Base-by-base conservation (phyloP, 1,284 basidiomycete genomes). In the Trichosporon ovoides region DNA sequence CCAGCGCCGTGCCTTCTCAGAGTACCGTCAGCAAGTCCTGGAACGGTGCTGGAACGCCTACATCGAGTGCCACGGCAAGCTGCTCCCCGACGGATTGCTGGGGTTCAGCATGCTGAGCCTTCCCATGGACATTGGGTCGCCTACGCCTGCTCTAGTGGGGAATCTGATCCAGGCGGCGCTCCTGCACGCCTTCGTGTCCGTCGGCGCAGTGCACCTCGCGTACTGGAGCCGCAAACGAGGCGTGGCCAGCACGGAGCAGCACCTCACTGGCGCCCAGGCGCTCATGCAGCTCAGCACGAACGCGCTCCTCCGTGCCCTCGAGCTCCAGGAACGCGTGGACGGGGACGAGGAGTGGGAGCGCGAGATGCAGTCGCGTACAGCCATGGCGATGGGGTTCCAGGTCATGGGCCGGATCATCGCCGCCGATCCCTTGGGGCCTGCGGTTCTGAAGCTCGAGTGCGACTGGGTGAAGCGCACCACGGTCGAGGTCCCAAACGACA, bases 31-130 rank as follows among this genome's bases (percentile, higher is more conserved):
- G n/a, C 35, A 38, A 2, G 51, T 60, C 16, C 55, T 60, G 18
- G 55, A 52, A 11, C 38, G 52, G 33, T 60, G 59, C n/a, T 60
- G 59, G 59, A 52, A 56, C 37, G 55, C 52, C 7, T 60, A 56
- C 24, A 53, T 60, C 37, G 46, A 38, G 33, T 56, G 50, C 52
- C 55, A 60, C 31, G 59, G 55, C 34, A 56, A 54, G 38, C 52
- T 60, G 2, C 38, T 50, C 7, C 56, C 56, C 7, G 40, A 46
- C 22, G 40, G 40, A 5, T 24, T 52, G 20, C 34, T 20, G 12
- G 35, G 50, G 7, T n/a, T 52, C 50, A 31, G 33, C 34, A 52
- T 57, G 46, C 20, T 52, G 24, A 16, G 38, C 3, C 50, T 52
- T 14, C n/a, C 51, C 7, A 34, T 35, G 13, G 53, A 54, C 28